phyloP scores from a whole-genome alignment of 164 flowering plant species.

The Sedum album region DNA sequence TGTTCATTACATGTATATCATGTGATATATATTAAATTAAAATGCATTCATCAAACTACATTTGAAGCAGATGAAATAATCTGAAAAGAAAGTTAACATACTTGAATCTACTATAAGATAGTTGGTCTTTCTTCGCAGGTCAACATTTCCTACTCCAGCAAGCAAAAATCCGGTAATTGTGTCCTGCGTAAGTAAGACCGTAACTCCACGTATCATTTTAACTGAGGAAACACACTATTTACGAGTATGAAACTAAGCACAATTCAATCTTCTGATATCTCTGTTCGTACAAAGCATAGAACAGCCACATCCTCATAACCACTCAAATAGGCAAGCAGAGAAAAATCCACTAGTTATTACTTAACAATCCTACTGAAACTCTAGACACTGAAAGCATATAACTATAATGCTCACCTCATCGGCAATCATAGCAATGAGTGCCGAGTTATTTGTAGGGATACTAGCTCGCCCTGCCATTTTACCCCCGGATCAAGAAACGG shows the following conservation, averaged over 20 bases:
- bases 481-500: not conserved
- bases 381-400: too few relatives aligned
- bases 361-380: not conserved
- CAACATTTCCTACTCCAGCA: constrained; percentile 97
- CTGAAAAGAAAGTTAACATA: constrained; percentile 23
- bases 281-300: not conserved
- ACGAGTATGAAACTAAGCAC: not conserved
- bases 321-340: too few relatives aligned
- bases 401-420: constrained; percentile 2
- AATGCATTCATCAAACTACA: not conserved
- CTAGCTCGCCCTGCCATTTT: constrained; percentile 5
- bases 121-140: constrained; percentile 87
- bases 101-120: constrained; percentile 95
- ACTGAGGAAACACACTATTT: too few relatives aligned
- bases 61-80: too few relatives aligned
- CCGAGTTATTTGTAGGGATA: constrained; percentile 4
- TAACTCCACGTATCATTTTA: not conserved
- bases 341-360: too few relatives aligned
- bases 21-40: not conserved
- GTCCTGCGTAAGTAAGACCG: constrained; percentile 38
- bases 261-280: too few relatives aligned
- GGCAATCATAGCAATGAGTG: constrained; percentile 8
- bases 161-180: constrained; percentile 85
- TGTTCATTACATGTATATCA: too few relatives aligned
- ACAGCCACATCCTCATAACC: too few relatives aligned